A percentile compares a stretch with the other conserved stretches of the same genome.
These are phyloP conservation scores for Sordaria brevicollis DNA, from an alignment of 495 filamentous ascomycete species.

Conservation along the genomic window DNA sequence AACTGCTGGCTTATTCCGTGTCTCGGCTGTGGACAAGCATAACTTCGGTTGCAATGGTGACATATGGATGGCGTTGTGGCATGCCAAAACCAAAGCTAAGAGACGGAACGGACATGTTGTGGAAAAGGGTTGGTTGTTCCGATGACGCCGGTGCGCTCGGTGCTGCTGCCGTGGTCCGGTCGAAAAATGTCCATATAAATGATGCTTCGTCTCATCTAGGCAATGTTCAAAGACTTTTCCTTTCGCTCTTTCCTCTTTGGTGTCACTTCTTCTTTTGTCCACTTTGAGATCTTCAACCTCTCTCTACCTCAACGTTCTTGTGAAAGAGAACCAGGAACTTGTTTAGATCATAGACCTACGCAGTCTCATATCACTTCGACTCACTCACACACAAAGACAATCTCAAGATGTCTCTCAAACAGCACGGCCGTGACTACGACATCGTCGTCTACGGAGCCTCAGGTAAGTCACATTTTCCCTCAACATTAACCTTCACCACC, in stretches of 20 bases:
- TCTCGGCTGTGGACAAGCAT: not conserved
- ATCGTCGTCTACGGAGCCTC: slow-evolving; percentile 70
- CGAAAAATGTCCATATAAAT: not conserved
- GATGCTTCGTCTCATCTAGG: not conserved
- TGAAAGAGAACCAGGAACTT: not conserved
- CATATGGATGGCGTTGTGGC: not conserved
- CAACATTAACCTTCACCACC: slow-evolving; percentile 7
- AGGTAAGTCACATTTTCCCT: slow-evolving; percentile 17
- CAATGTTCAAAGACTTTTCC: not conserved
- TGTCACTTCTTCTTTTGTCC: not conserved
- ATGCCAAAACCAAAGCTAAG: not conserved
- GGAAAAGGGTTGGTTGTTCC: slow-evolving; percentile 16
- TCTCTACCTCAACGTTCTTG: not conserved
- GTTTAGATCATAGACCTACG: not conserved
- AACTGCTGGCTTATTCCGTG: not conserved
- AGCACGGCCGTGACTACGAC: slow-evolving; percentile 60
- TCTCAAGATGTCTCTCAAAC: slow-evolving; percentile 27
- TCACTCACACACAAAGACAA: not conserved
- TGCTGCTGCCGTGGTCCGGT: slow-evolving; percentile 16
- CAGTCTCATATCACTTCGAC: not conserved
- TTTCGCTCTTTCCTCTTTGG: not conserved
- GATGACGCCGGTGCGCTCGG: slow-evolving; percentile 40
- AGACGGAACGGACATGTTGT: not conserved
- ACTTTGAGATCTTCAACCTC: not conserved
- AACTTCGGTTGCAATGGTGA: not conserved